Evolutionary conservation across 352 stramenopile species (phyloP).

Genomic region (Phytophthora sojae): DNA sequence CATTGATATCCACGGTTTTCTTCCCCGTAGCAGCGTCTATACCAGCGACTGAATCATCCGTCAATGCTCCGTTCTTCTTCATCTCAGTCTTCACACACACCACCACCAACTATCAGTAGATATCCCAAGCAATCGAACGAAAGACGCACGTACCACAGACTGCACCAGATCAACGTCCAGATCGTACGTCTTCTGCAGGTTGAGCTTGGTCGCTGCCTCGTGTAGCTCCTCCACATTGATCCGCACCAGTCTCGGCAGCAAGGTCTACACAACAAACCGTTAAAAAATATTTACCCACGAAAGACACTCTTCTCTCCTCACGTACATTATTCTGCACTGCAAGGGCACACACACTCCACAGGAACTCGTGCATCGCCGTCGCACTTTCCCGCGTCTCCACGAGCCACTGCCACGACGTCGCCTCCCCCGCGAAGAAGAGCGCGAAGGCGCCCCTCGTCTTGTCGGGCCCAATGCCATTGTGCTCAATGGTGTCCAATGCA

Average conservation of each 20-base stretch:
- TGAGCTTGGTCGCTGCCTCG: conserved; percentile 57
- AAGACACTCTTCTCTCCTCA: not conserved
- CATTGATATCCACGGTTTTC: conserved; percentile 15
- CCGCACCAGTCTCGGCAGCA: conserved; percentile 59
- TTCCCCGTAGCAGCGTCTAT: conserved; percentile 11
- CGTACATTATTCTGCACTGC: conserved; percentile 59
- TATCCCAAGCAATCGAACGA: not conserved
- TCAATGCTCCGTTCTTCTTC: conserved; percentile 38
- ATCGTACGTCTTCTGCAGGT: conserved; percentile 68
- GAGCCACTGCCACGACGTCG: conserved; percentile 64
- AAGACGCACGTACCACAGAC: conserved; percentile 38
- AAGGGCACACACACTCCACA: conserved; percentile 74
- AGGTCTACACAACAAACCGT: conserved; percentile 28
- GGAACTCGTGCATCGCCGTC: conserved; percentile 76
- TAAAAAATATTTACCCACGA: not conserved
- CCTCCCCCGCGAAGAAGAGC: conserved; percentile 58
- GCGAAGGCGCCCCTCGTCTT: conserved; percentile 65
- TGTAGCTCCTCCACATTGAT: conserved; percentile 71
- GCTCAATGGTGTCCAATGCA: conserved; percentile 64
- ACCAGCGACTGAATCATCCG: not conserved
- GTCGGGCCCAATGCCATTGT: conserved; percentile 58
- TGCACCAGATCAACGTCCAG: conserved; percentile 70
- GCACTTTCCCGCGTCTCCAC: conserved; percentile 58
- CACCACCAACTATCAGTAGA: not conserved
- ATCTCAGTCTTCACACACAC: conserved; percentile 40